Evolutionary conservation across 1,284 basidiomycete genomes (phyloP).

Genomic region (Coniferiporia weirii): DNA sequence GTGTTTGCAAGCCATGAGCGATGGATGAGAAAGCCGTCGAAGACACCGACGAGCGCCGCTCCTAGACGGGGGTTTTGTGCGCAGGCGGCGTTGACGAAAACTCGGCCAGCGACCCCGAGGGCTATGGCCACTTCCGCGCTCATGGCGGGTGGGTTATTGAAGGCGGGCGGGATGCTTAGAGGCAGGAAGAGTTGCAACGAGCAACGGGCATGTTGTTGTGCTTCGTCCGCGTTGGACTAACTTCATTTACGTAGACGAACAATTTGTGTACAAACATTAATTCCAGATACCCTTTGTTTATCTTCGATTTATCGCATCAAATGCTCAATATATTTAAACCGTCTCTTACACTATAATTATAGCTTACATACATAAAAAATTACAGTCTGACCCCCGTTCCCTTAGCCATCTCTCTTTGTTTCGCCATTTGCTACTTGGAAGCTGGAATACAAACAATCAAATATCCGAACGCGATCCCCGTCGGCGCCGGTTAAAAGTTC

Average conservation of each 20-base stretch:
- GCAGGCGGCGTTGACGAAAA: conserved; percentile 12
- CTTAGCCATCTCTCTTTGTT: no score
- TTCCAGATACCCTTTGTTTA: background rate
- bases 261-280: background rate
- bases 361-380: no score
- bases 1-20: conserved; percentile 58
- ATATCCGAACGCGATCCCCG: no score
- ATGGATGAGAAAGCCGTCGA: conserved; percentile 68
- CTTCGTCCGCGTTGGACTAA: background rate
- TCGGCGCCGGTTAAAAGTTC: no score
- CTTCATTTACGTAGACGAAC: background rate
- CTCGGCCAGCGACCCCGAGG: conserved; percentile 16
- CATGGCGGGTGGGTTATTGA: background rate
- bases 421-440: no score
- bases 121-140: conserved; percentile 13
- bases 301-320: background rate
- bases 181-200: background rate
- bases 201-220: background rate
- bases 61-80: conserved; percentile 29
- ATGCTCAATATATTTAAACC: no score
- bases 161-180: background rate
- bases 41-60: conserved; percentile 61
- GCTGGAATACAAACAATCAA: no score
- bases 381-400: no score
- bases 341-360: no score